phyloP scores from a whole-genome alignment of 2,329 filamentous ascomycete genomes.

The Tolypocladium sp. region DNA sequence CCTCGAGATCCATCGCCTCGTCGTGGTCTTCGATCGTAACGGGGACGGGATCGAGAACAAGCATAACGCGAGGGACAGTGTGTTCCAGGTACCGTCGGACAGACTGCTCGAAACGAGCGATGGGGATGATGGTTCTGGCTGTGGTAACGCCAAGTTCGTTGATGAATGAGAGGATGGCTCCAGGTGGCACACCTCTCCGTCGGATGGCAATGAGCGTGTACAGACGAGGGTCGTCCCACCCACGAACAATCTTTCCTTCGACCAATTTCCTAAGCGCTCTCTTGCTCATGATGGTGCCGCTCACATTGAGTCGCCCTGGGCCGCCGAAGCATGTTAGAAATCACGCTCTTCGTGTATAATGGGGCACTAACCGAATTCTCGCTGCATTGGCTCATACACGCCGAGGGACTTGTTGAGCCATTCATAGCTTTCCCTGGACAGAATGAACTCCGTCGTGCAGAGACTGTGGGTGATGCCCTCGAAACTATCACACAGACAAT shows the following conservation, averaged over 20 bases:
- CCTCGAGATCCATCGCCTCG: slow-evolving; percentile 49
- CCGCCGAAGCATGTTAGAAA: not conserved
- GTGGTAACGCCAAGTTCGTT: slow-evolving; percentile 89
- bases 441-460: slow-evolving; percentile 88
- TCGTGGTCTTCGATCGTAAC: slow-evolving; percentile 71
- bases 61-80: slow-evolving; percentile 80
- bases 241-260: slow-evolving; percentile 63
- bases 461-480: slow-evolving; percentile 87
- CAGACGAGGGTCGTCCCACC: slow-evolving; percentile 85
- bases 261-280: slow-evolving; percentile 75
- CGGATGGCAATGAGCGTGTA: slow-evolving; percentile 84
- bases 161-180: slow-evolving; percentile 81
- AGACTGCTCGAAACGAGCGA: slow-evolving; percentile 73
- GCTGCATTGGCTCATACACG: slow-evolving; percentile 88
- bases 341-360: too few relatives aligned
- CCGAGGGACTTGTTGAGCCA: slow-evolving; percentile 78
- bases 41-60: slow-evolving; percentile 77
- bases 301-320: slow-evolving; percentile 47
- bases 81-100: slow-evolving; percentile 81
- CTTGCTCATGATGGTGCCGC: slow-evolving; percentile 84
- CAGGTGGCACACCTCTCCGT: slow-evolving; percentile 77
- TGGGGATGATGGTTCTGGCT: slow-evolving; percentile 67
- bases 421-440: slow-evolving; percentile 79
- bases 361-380: slow-evolving; percentile 51
- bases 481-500: slow-evolving; percentile 86